Evolutionary conservation across 192 early-diverging fungal species (phyloP), one percentile per base, ranked within the genome.

Genomic region (Backusella circina): DNA sequence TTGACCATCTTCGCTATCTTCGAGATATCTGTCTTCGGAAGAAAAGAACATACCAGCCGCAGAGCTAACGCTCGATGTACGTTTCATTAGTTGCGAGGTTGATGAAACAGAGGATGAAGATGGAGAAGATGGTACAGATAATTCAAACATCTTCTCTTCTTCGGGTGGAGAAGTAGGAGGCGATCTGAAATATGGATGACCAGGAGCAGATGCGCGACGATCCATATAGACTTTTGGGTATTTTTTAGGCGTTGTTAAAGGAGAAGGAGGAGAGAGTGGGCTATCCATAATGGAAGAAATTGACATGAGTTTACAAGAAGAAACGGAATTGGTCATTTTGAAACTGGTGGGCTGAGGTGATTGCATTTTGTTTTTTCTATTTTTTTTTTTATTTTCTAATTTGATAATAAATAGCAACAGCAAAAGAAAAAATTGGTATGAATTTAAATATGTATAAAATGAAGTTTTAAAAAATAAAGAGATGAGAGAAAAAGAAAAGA

Each of bases 281-380:
- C 30, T 41, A 23, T 72, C 65, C 71, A 78, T 78, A 35, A 78
- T 74, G 28, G 65, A 78, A 33, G 77, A 73, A 41, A 78, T 38
- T 30, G 77, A 73, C 77, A 78, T 78, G 26, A 66, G 47, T 61
- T 78, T 78, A 35, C 54, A 65, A 35, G 61, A 38, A 1, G 69
- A n/a, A 28, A 61, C 54, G 54, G 54, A 39, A 15, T 37, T 41
- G 23, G 37, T 70, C 38, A 28, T 70, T 30, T 70, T 70, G 39
- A 44, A 44, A 41, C 26, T 70, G 38, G 37, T 70, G 28, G 69
- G 39, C 39, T 70, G 33, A 44, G 39, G 21, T 47, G 69, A 70
- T 47, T 70, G 69, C 69, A 70, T 70, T 31, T 47, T 70, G 10
- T 10, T 61, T 61, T 47, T 70, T 16, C 47, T 13, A 26, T 13